A percentile compares a stretch with the other conserved stretches of the same genome.
phyloP scores from a whole-genome alignment of 1,284 basidiomycete species.

The Schizopora paradoxa region DNA sequence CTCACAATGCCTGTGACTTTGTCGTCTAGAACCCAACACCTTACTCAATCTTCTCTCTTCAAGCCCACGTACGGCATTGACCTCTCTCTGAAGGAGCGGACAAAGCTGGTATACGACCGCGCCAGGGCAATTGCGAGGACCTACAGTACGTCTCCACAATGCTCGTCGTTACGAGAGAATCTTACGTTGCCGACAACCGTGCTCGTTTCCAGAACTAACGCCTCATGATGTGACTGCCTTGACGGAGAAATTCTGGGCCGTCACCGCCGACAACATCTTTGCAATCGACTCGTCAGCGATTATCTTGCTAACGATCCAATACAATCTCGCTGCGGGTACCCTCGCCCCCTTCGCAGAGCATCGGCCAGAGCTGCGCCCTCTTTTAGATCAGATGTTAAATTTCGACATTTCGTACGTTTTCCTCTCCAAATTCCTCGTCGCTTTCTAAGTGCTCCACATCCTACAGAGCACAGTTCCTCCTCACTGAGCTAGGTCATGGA shows the following conservation, averaged over 20 bases:
- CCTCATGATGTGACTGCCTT: constrained; percentile 41
- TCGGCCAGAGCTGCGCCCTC: constrained; percentile 42
- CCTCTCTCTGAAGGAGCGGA: constrained; percentile 39
- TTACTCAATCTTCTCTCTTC: no score
- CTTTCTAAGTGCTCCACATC: not conserved
- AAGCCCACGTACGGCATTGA: no score
- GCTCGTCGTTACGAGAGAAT: constrained; percentile 5
- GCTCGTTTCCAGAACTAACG: constrained; percentile 32
- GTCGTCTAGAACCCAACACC: no score
- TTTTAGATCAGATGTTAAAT: constrained; percentile 40
- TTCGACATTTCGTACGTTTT: constrained; percentile 41
- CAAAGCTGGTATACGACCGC: constrained; percentile 43
- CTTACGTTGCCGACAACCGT: constrained; percentile 13
- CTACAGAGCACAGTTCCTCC: constrained; percentile 23
- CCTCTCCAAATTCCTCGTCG: constrained; percentile 27
- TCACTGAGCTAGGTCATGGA: constrained; percentile 54
- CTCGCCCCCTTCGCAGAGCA: constrained; percentile 40
- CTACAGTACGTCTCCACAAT: constrained; percentile 33
- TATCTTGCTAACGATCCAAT: constrained; percentile 42
- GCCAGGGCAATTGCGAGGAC: constrained; percentile 41
- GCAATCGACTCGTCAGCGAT: constrained; percentile 44
- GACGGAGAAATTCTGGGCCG: constrained; percentile 40
- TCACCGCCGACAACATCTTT: constrained; percentile 46
- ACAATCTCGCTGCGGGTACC: constrained; percentile 45
- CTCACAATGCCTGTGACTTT: no score